phyloP scores from a whole-genome alignment of 148 eudicot species.

The Rheum nobile region DNA sequence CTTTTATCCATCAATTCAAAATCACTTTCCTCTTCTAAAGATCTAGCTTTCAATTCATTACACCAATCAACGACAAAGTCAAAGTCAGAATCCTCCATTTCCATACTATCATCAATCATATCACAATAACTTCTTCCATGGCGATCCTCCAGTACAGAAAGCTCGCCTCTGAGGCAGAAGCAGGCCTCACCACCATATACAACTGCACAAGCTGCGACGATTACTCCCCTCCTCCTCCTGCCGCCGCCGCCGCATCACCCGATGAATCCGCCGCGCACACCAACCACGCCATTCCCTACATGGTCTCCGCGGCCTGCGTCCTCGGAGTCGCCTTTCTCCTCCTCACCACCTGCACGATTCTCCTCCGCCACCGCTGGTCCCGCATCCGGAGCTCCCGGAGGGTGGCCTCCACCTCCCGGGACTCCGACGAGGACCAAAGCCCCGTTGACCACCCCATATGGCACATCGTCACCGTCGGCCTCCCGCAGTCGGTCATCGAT shows the following conservation, averaged over 20 bases:
- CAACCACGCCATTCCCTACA: constrained; percentile 13
- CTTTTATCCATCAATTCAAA: neutral
- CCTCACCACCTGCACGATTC: constrained; percentile 22
- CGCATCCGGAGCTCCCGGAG: constrained; percentile 7
- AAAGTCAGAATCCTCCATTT: neutral
- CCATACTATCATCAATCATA: no score
- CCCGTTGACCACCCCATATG: constrained; percentile 37
- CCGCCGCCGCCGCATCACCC: neutral
- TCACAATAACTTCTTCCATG: neutral
- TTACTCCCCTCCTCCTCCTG: neutral
- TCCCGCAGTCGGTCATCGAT: constrained; percentile 41
- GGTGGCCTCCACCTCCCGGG: neutral
- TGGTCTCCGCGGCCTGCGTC: constrained; percentile 21
- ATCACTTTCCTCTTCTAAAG: neutral
- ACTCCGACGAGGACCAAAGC: constrained; percentile 9
- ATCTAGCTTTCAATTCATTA: no score
- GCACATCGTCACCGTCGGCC: constrained; percentile 44
- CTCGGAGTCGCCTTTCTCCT: constrained; percentile 32
- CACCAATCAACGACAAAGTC: neutral
- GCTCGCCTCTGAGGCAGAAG: neutral
- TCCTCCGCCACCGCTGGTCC: constrained; percentile 14
- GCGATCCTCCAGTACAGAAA: neutral
- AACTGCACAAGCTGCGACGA: neutral
- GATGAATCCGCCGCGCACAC: neutral
- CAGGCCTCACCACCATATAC: neutral